Evolutionary conservation across 2,329 filamentous ascomycete species (phyloP).

Genomic region (Clarireedia homoeocarpa): DNA sequence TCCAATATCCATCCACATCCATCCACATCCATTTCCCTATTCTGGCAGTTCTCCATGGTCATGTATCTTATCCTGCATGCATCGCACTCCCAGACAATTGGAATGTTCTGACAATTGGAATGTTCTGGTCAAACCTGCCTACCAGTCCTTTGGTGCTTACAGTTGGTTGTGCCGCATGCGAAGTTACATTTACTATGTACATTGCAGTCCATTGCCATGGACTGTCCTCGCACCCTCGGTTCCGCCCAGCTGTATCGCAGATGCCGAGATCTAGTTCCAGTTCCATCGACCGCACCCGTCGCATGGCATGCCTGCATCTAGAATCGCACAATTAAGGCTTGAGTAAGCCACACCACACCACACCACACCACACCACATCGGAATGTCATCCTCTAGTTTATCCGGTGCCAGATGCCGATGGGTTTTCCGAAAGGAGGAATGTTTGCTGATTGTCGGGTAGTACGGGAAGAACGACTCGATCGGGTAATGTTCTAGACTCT

Average conservation of each 20-base stretch:
- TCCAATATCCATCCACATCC: not conserved
- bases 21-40: not conserved
- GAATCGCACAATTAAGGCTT: not conserved
- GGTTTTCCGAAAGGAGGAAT: not conserved
- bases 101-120: not conserved
- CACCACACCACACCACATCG: not conserved
- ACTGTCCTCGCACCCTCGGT: not conserved
- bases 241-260: not conserved
- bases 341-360: slow-evolving; percentile 4
- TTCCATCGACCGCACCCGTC: not conserved
- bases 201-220: too few species aligned
- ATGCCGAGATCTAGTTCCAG: not conserved
- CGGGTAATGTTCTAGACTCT: slow-evolving; percentile 3
- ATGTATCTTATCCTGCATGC: not conserved
- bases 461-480: not conserved
- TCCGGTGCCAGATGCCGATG: not conserved
- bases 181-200: not conserved
- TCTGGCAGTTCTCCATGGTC: not conserved
- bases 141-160: not conserved
- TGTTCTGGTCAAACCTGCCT: not conserved
- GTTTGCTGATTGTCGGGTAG: not conserved
- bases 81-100: not conserved
- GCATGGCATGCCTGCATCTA: not conserved
- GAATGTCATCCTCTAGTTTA: not conserved
- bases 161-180: not conserved